phyloP scores from a whole-genome alignment of 306 rosid genomes.

The Prunus kanzakura region DNA sequence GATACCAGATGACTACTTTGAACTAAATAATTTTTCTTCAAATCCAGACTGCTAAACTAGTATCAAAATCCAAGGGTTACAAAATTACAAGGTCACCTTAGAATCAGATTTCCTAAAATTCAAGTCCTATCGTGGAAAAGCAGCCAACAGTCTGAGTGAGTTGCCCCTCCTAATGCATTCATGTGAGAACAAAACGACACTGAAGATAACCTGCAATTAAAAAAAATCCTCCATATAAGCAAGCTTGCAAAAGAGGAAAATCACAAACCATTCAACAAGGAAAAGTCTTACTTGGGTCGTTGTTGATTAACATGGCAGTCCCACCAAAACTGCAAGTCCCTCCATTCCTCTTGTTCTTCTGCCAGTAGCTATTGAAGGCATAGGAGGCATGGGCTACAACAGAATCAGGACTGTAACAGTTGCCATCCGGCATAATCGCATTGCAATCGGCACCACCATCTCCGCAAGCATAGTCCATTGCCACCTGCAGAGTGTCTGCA shows the following conservation, averaged over 20 bases:
- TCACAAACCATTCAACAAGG: neutral
- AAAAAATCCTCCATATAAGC: neutral
- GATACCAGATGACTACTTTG: neutral
- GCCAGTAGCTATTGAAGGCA: conserved; percentile 95
- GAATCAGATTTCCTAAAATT: conserved; percentile 25
- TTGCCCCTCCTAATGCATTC: conserved; percentile 21
- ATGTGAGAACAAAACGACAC: conserved; percentile 67
- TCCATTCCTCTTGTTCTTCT: conserved; percentile 81
- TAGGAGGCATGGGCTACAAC: conserved; percentile 83
- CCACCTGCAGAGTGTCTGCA: conserved; percentile 61
- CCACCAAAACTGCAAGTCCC: conserved; percentile 91
- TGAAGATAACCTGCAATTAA: conserved; percentile 68
- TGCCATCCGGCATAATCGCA: conserved; percentile 61
- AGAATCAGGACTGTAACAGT: conserved; percentile 65
- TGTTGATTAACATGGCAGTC: conserved; percentile 77
- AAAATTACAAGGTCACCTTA: conserved; percentile 27
- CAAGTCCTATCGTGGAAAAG: conserved; percentile 7
- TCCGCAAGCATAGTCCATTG: conserved; percentile 93
- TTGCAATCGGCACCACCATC: conserved; percentile 74
- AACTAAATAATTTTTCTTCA: neutral
- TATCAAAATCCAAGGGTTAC: neutral
- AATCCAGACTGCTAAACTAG: neutral
- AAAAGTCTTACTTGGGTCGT: conserved; percentile 76
- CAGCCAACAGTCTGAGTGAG: conserved; percentile 8
- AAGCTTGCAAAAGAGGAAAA: neutral